Evolutionary conservation across 148 eudicot genomes (phyloP).

Genomic region (Linanthus parryae): DNA sequence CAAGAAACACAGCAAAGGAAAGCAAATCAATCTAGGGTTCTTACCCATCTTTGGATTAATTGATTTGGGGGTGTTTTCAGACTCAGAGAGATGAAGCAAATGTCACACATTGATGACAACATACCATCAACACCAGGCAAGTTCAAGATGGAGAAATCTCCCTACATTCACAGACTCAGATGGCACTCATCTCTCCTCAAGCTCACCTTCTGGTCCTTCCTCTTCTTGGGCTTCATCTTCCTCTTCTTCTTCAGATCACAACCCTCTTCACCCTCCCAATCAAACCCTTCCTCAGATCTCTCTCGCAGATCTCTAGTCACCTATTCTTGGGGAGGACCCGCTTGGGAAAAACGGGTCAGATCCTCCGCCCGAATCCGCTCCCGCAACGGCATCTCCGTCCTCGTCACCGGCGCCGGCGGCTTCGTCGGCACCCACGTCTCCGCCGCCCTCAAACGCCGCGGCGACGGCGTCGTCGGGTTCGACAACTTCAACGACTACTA

Average conservation of each 20-base stretch:
- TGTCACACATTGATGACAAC: constrained; percentile 43
- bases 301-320: constrained; percentile 52
- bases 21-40: not conserved
- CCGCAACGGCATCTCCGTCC: constrained; percentile 48
- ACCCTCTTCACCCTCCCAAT: constrained; percentile 19
- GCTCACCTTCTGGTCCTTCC: constrained; percentile 55
- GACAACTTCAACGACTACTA: constrained; percentile 80
- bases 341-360: constrained; percentile 62
- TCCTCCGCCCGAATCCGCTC: constrained; percentile 48
- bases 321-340: constrained; percentile 53
- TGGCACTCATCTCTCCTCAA: constrained; percentile 50
- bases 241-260: constrained; percentile 51
- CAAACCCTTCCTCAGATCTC: constrained; percentile 31
- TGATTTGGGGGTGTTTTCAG: too few species aligned
- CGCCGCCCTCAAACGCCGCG: constrained; percentile 57
- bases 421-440: constrained; percentile 79
- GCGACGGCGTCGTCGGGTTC: constrained; percentile 70
- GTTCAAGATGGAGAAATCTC: constrained; percentile 77
- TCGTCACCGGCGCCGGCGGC: constrained; percentile 83
- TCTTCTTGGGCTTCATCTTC: constrained; percentile 48
- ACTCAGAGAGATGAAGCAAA: constrained; percentile 22
- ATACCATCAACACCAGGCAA: constrained; percentile 80
- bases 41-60: too few species aligned
- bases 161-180: constrained; percentile 43
- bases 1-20: too few species aligned